A percentile compares a stretch with the other conserved stretches of the same genome.
Conservation (phyloP, 805 yeast species). For the Saccharomycopsis fodiens region DNA sequence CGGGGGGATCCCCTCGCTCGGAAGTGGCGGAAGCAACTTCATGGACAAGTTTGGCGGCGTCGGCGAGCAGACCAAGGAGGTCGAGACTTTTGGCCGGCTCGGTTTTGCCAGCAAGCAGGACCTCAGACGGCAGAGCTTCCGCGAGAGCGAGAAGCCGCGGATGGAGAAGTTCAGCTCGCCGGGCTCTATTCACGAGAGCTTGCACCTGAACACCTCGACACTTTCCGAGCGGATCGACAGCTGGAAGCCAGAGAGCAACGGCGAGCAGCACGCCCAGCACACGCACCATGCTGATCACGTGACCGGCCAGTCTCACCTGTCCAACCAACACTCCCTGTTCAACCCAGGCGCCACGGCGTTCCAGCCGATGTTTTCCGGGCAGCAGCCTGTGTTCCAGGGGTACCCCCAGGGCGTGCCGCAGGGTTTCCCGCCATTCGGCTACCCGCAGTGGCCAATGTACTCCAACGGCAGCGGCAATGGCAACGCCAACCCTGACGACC, state of each 20-base stretch:
- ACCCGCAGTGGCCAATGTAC: too few species aligned
- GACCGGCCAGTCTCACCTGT: too few species aligned
- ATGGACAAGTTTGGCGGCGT: constrained; percentile 57
- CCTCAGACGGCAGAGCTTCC: constrained; percentile 46
- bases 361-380: constrained; percentile 35
- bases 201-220: constrained; percentile 21
- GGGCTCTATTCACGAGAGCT: constrained; percentile 26
- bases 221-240: constrained; percentile 53
- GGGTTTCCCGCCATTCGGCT: constrained; percentile 29
- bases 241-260: too few species aligned
- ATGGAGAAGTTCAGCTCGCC: constrained; percentile 23
- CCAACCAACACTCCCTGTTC: too few species aligned
- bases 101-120: constrained; percentile 29
- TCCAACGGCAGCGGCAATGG: too few species aligned
- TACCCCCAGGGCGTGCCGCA: constrained; percentile 25
- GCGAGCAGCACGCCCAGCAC: too few species aligned
- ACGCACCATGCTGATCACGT: too few species aligned
- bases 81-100: constrained; percentile 41
- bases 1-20: constrained; percentile 34
- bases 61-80: constrained; percentile 63
- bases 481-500: too few species aligned
- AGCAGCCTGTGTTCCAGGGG: constrained; percentile 21
- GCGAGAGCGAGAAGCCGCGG: constrained; percentile 28
- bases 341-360: constrained; percentile 60
- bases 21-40: constrained; percentile 33